A percentile compares a stretch with the other conserved stretches of the same genome.
phyloP scores from a whole-genome alignment of 1,139 yeast species.

The Candida sp. region DNA sequence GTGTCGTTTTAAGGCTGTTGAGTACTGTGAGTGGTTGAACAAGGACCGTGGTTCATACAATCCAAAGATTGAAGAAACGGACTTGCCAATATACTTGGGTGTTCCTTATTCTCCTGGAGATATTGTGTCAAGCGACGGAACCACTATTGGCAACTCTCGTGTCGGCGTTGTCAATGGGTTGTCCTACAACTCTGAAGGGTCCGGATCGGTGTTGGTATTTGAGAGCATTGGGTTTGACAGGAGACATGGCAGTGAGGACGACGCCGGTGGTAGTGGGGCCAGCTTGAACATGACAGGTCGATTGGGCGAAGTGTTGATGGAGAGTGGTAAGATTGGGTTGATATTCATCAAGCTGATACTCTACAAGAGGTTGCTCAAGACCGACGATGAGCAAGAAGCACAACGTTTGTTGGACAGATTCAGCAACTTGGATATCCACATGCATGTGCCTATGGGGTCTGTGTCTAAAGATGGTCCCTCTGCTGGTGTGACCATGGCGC shows the following conservation, averaged over 20 bases:
- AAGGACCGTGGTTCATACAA: conserved; percentile 25
- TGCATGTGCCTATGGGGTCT: conserved; percentile 92
- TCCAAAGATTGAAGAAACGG: conserved; percentile 43
- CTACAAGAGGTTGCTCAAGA: conserved; percentile 35
- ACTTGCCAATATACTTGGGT: conserved; percentile 57
- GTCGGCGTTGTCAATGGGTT: conserved; percentile 90
- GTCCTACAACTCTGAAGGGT: conserved; percentile 88
- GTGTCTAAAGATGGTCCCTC: conserved; percentile 93
- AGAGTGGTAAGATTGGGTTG: conserved; percentile 80
- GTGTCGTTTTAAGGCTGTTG: conserved; percentile 85
- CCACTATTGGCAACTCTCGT: conserved; percentile 34
- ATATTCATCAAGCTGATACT: conserved; percentile 72
- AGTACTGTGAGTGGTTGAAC: conserved; percentile 52
- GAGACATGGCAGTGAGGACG: conserved; percentile 43
- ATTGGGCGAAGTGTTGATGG: conserved; percentile 82
- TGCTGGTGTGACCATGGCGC: conserved; percentile 91
- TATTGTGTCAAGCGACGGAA: conserved; percentile 15
- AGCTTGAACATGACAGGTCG: conserved; percentile 79
- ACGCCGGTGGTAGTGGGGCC: conserved; percentile 21
- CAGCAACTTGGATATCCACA: conserved; percentile 66
- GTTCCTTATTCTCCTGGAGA: conserved; percentile 43
- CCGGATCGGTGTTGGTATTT: conserved; percentile 82
- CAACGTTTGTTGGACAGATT: conserved; percentile 43
- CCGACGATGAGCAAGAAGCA: conserved; percentile 7
- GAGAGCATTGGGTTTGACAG: conserved; percentile 70